Conservation (phyloP, 2,329 filamentous ascomycete species). For the Cladorrhinum sp. region DNA sequence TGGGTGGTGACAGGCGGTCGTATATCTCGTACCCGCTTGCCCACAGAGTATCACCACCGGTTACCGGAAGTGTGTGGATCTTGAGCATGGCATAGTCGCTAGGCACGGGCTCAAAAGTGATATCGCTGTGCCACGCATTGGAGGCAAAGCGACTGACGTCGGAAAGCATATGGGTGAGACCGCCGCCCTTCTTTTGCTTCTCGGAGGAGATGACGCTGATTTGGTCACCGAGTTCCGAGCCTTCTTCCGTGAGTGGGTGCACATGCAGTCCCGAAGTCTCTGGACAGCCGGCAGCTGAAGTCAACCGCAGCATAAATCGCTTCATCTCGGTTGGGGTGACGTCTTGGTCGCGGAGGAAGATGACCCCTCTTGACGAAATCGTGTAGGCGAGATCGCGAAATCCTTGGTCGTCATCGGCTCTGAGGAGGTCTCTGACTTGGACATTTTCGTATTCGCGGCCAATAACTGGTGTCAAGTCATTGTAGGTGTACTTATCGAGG, state of each 20-base stretch:
- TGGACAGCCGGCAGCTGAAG: slow-evolving; percentile 44
- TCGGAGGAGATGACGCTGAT: slow-evolving; percentile 56
- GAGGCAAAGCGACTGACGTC: slow-evolving; percentile 47
- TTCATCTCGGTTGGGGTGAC: slow-evolving; percentile 44
- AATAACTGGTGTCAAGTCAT: slow-evolving; percentile 35
- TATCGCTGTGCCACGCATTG: slow-evolving; percentile 34
- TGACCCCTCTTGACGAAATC: slow-evolving; percentile 48
- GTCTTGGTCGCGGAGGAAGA: slow-evolving; percentile 50
- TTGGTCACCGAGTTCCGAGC: slow-evolving; percentile 52
- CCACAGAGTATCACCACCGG: slow-evolving; percentile 49
- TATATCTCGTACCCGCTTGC: slow-evolving; percentile 53
- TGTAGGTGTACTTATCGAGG: slow-evolving; percentile 39
- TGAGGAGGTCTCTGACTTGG: slow-evolving; percentile 32
- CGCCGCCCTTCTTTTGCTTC: slow-evolving; percentile 53
- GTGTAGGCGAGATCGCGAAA: slow-evolving; percentile 32
- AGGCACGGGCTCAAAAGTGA: slow-evolving; percentile 45
- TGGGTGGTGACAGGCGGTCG: slow-evolving; percentile 49
- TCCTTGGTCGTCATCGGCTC: slow-evolving; percentile 32
- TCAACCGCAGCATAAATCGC: slow-evolving; percentile 44
- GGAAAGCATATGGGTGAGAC: slow-evolving; percentile 49
- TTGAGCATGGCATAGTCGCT: slow-evolving; percentile 48
- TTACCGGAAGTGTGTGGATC: slow-evolving; percentile 41
- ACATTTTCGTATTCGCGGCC: slow-evolving; percentile 34
- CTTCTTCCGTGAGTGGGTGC: slow-evolving; percentile 52
- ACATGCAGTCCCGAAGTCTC: slow-evolving; percentile 50